Base-by-base conservation (phyloP, 2,329 filamentous ascomycete genomes). In the Dactylellina drechsleri region DNA sequence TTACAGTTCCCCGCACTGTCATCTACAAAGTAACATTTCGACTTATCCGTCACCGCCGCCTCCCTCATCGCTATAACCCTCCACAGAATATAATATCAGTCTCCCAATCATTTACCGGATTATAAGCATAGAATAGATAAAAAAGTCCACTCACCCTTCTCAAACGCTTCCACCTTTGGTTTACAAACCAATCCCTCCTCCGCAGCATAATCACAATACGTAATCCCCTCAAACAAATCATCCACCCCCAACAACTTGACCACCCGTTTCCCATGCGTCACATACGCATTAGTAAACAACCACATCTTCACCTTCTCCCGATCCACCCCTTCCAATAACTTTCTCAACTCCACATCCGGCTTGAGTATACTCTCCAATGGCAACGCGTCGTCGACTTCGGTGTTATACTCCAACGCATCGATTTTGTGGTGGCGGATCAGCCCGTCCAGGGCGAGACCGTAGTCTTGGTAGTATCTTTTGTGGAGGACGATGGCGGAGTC, bases 261-360 rank as follows among this genome's bases (percentile, higher is more conserved):
- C 0, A 99, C 95, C 49, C 93, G 85, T 80, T 88, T 89, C 36
- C 89, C 95, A 80, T 99, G 95, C 40, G 86, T 98, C 77, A 96
- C 85, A 80, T 99, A 97, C 20, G 96, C 95, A 80, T 99, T 99
- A 1, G 96, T 99, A 79, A 99, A 90, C 1, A 99, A 88, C 95
- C 96, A 99, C 31, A 93, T 84, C 77, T 89, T 92, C 77, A 97
- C 91, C 81, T 96, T 96, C 79, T 84, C 87, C 23, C 49, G 59
- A 82, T 99, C 93, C 64, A 99, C 89, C 77, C 93, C 91, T 81
- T 90, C 85, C 4, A 99, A 88, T 53, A 99, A 83, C 79, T 87
- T 85, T 58, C 92, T 89, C 49, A 98, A 85, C 79, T 89, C 85
- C 0, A 89, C 86, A 79, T 96, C 88, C 0, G 92, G 92, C 80